phyloP scores from a whole-genome alignment of 371 early-diverging fungal genomes.

The Fennellomyces sp. region DNA sequence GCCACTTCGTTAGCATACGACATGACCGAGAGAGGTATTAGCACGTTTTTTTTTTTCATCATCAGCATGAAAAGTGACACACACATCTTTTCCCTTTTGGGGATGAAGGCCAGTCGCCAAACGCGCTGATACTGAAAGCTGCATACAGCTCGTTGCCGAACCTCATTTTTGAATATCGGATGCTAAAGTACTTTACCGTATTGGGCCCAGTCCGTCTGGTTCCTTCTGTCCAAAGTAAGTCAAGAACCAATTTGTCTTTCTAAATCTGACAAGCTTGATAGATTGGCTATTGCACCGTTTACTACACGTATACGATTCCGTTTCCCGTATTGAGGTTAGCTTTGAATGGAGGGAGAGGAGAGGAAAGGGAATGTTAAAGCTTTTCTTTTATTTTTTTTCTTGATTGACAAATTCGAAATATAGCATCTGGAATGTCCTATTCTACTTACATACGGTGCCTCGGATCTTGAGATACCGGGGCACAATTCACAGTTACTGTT shows the following conservation, averaged over 20 bases:
- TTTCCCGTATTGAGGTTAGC: slow-evolving; percentile 44
- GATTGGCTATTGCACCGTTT: slow-evolving; percentile 37
- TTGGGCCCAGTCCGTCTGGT: slow-evolving; percentile 33
- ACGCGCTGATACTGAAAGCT: slow-evolving; percentile 44
- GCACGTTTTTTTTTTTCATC: not conserved
- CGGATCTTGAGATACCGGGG: slow-evolving; percentile 44
- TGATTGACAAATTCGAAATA: not conserved
- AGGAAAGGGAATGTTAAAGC: too few relatives aligned
- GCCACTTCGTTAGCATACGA: slow-evolving; percentile 44
- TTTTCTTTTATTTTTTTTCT: not conserved
- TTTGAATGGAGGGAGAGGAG: too few relatives aligned
- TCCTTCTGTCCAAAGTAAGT: slow-evolving; percentile 37
- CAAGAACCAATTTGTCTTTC: not conserved
- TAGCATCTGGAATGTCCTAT: slow-evolving; percentile 42
- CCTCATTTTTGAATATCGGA: slow-evolving; percentile 44
- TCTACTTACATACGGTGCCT: slow-evolving; percentile 34
- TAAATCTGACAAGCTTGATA: slow-evolving; percentile 4
- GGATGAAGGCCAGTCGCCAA: slow-evolving; percentile 28
- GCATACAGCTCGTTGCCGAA: slow-evolving; percentile 45
- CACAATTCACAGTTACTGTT: slow-evolving; percentile 41
- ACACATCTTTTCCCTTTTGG: not conserved
- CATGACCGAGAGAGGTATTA: slow-evolving; percentile 33
- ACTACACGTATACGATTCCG: slow-evolving; percentile 40
- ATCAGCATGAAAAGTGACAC: not conserved
- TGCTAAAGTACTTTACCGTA: slow-evolving; percentile 33